Evolutionary conservation across 768 basidiomycete species (phyloP).

Genomic region (Rubroboletus pulcherrimus): DNA sequence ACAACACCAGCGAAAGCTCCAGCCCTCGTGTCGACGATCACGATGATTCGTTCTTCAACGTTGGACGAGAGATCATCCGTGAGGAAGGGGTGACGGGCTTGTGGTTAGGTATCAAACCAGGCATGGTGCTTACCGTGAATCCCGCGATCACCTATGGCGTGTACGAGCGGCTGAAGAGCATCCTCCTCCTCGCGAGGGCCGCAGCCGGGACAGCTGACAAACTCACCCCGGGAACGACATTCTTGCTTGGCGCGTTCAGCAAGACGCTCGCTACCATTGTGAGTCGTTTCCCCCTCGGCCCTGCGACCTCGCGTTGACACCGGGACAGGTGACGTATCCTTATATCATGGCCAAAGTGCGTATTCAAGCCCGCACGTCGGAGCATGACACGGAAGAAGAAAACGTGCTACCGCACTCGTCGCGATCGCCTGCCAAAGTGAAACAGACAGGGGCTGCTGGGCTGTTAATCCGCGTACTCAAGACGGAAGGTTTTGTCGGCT

Average conservation of each 20-base stretch:
- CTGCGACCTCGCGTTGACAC: not conserved
- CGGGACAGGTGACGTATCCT: constrained; percentile 79
- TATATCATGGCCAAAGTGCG: constrained; percentile 97
- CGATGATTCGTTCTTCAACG: constrained; percentile 73
- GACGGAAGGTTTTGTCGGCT: constrained; percentile 81
- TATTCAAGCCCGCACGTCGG: constrained; percentile 79
- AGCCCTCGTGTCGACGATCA: constrained; percentile 3
- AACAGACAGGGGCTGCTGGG: constrained; percentile 71
- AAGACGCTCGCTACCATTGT: constrained; percentile 96
- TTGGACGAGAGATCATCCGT: constrained; percentile 81
- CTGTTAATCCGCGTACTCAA: constrained; percentile 69
- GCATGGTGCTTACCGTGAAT: constrained; percentile 93
- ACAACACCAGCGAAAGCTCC: not conserved
- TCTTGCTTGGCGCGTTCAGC: constrained; percentile 85
- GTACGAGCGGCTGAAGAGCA: constrained; percentile 85
- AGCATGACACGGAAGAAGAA: constrained; percentile 36
- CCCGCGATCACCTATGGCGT: constrained; percentile 97
- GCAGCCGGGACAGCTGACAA: constrained; percentile 47
- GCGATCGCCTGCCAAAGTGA: constrained; percentile 25
- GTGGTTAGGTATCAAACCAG: constrained; percentile 91
- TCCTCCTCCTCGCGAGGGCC: constrained; percentile 56
- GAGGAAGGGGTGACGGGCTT: constrained; percentile 86
- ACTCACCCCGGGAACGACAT: constrained; percentile 74
- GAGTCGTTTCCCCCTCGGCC: constrained; percentile 23
- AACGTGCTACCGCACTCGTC: constrained; percentile 16